These are phyloP conservation scores for Dactylis glomerata DNA, from an alignment of 176 grass and related monocot species.

Conservation along the genomic window DNA sequence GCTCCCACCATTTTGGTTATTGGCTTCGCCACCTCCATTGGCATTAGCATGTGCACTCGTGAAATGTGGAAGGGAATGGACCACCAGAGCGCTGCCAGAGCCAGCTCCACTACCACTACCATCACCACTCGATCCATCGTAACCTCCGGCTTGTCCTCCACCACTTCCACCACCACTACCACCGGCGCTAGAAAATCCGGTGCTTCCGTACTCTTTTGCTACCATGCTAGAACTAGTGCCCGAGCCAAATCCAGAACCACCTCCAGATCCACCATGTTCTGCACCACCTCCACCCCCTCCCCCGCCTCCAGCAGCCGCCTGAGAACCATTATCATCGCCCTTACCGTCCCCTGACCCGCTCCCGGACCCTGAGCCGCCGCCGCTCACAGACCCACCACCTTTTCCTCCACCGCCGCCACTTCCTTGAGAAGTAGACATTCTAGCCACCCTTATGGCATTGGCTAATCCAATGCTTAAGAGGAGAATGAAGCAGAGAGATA, in stretches of 20 bases:
- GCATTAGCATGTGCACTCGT: neutral
- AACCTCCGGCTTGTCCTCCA: neutral
- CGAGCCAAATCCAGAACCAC: neutral
- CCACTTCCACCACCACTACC: neutral
- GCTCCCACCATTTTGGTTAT: neutral
- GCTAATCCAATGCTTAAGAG: constrained; percentile 33
- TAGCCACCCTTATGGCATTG: neutral
- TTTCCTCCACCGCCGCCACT: neutral
- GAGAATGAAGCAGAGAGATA: neutral
- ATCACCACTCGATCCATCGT: neutral
- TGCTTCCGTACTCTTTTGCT: neutral
- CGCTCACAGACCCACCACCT: neutral
- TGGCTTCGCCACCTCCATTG: neutral
- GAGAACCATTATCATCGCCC: neutral
- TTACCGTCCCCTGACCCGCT: neutral
- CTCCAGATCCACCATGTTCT: neutral
- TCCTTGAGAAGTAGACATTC: neutral
- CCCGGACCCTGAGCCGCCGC: neutral
- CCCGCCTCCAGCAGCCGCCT: neutral
- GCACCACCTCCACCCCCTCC: neutral
- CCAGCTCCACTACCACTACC: neutral
- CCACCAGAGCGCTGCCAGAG: neutral
- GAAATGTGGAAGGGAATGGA: neutral
- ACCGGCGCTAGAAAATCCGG: neutral
- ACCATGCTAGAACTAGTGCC: neutral